phyloP scores from a whole-genome alignment of 192 early-diverging fungal species.

The Backusella tarrabulga region DNA sequence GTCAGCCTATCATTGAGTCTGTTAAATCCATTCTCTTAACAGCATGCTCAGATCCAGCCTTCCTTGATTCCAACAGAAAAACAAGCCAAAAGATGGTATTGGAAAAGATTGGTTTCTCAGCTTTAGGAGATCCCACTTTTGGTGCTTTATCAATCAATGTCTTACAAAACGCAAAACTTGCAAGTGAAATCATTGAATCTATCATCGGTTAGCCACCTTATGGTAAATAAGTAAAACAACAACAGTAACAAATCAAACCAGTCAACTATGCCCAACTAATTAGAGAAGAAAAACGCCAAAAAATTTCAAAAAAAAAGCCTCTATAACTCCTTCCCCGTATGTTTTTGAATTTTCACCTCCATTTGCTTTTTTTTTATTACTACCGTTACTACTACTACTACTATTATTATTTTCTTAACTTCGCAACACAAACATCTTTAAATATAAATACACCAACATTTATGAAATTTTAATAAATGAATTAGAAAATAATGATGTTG shows the following conservation, averaged over 20 bases:
- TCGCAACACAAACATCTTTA: neutral
- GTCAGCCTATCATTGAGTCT: constrained; percentile 61
- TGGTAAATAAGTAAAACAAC: constrained; percentile 4
- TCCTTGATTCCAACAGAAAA: constrained; percentile 32
- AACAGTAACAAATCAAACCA: neutral
- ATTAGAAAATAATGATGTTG: neutral
- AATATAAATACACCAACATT: neutral
- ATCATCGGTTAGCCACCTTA: constrained; percentile 40
- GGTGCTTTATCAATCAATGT: constrained; percentile 43
- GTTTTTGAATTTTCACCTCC: neutral
- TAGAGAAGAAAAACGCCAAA: neutral
- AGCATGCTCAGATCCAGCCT: constrained; percentile 51
- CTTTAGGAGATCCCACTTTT: constrained; percentile 42
- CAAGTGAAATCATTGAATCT: constrained; percentile 51
- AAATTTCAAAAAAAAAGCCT: neutral
- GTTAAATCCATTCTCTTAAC: constrained; percentile 74
- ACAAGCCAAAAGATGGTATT: constrained; percentile 47
- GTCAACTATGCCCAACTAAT: neutral
- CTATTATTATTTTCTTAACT: neutral
- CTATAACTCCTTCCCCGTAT: neutral
- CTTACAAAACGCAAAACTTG: constrained; percentile 47
- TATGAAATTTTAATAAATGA: neutral
- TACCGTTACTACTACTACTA: neutral
- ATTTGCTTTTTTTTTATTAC: neutral
- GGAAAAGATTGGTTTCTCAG: constrained; percentile 54